These are phyloP conservation scores for Ulvella scutata DNA, from an alignment of 139 green algal species.

Conservation along the genomic window DNA sequence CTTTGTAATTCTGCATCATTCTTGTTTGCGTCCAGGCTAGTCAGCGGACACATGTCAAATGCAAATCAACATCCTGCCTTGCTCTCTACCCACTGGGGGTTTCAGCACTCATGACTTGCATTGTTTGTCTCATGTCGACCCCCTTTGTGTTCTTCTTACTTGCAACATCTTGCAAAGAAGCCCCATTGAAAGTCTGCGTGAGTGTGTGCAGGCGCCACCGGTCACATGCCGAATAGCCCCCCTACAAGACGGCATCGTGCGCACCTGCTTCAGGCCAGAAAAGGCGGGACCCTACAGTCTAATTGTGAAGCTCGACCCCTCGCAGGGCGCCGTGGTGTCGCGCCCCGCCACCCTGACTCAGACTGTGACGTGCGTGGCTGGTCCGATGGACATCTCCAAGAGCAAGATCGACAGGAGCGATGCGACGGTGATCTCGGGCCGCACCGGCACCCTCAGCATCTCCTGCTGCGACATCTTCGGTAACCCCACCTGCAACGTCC, in stretches of 20 bases:
- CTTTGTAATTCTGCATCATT: too few relatives aligned
- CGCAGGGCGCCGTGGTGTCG: background rate
- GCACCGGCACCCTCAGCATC: constrained; percentile 1
- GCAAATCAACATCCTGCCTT: too few relatives aligned
- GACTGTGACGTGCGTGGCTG: background rate
- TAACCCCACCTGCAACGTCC: constrained; percentile 1
- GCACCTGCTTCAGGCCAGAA: background rate
- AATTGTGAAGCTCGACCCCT: background rate
- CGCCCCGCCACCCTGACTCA: background rate
- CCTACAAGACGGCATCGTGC: background rate
- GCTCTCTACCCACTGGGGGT: too few relatives aligned
- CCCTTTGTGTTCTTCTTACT: too few relatives aligned
- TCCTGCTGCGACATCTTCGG: constrained; percentile 4
- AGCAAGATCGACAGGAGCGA: background rate
- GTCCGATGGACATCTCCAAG: constrained; percentile 3
- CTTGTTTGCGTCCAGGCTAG: too few relatives aligned
- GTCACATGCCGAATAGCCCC: background rate
- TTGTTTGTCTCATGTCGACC: too few relatives aligned
- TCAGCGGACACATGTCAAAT: too few relatives aligned
- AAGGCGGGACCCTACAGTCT: background rate
- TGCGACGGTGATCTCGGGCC: background rate
- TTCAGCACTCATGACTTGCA: too few relatives aligned
- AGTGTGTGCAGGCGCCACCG: background rate
- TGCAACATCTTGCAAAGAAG: too few relatives aligned
- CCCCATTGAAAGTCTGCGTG: background rate